A percentile compares a stretch with the other conserved stretches of the same genome.
phyloP scores from a whole-genome alignment of 2,329 filamentous ascomycete species.

The Plectosphaerella plurivora region DNA sequence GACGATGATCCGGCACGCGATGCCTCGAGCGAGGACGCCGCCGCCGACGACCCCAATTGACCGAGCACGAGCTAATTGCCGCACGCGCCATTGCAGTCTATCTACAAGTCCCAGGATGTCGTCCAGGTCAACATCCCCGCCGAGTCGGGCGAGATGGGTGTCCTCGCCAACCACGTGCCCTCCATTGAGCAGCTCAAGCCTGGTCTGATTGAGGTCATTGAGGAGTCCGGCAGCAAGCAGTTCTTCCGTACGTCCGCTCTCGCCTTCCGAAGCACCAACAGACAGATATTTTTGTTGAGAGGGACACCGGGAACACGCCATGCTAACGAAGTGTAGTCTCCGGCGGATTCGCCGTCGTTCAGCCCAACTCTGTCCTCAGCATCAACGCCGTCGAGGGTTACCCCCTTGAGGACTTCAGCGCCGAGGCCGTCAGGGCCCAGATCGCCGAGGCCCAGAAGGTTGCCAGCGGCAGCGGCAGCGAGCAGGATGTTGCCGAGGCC shows the following conservation, averaged over 20 bases:
- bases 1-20: conserved; percentile 7
- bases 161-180: conserved; percentile 97
- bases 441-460: conserved; percentile 96
- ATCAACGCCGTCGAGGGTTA: conserved; percentile 98
- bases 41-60: conserved; percentile 15
- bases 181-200: conserved; percentile 99
- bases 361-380: conserved; percentile 91
- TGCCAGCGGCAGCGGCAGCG: conserved; percentile 81
- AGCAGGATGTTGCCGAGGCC: conserved; percentile 96
- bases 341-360: conserved; percentile 93
- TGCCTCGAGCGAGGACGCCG: not conserved
- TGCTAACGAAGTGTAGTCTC: conserved; percentile 59
- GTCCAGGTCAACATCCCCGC: conserved; percentile 99
- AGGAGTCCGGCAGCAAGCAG: conserved; percentile 88
- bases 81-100: conserved; percentile 50
- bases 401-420: conserved; percentile 92
- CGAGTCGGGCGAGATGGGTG: conserved; percentile 98
- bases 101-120: conserved; percentile 65
- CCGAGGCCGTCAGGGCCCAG: conserved; percentile 82
- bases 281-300: conserved; percentile 4
- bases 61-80: conserved; percentile 41
- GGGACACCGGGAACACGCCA: not conserved
- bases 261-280: conserved; percentile 11
- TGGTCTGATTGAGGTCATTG: conserved; percentile 89
- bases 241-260: conserved; percentile 80